Conservation (phyloP, 192 early-diverging fungal species). For the Allomyces javanicus region DNA sequence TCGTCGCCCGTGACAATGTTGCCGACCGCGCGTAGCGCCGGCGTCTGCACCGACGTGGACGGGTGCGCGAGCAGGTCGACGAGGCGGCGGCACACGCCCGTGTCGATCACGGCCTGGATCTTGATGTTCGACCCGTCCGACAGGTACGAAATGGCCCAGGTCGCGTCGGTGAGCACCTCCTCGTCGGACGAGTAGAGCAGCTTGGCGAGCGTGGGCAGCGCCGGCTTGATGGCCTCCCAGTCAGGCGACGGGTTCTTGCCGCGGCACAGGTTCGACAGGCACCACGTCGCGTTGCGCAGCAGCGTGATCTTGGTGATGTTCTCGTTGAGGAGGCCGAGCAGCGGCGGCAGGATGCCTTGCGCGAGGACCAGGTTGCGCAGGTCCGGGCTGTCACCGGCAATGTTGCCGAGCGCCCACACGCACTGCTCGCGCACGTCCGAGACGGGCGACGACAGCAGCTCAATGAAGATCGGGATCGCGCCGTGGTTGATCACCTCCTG, state of each 20-base stretch:
- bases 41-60: constrained; percentile 79
- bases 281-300: constrained; percentile 98
- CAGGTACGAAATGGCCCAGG: constrained; percentile 99
- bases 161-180: constrained; percentile 93
- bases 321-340: constrained; percentile 69
- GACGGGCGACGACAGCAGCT: constrained; percentile 59
- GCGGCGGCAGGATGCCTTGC: constrained; percentile 63
- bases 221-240: constrained; percentile 61
- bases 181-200: constrained; percentile 80
- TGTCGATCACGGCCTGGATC: constrained; percentile 93
- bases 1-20: constrained; percentile 99
- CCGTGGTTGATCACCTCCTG: constrained; percentile 79
- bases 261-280: constrained; percentile 94
- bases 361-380: constrained; percentile 81
- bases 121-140: constrained; percentile 94
- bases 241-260: constrained; percentile 91
- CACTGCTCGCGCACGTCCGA: constrained; percentile 92
- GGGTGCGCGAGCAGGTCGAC: constrained; percentile 83
- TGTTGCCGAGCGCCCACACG: constrained; percentile 98
- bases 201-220: constrained; percentile 73
- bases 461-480: constrained; percentile 80
- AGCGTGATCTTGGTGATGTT: constrained; percentile 76
- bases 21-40: constrained; percentile 87
- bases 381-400: constrained; percentile 84
- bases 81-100: constrained; percentile 78